Evolutionary conservation across 768 basidiomycete genomes (phyloP), one percentile per base, ranked within the genome.

Genomic region (Mycena vitilis): DNA sequence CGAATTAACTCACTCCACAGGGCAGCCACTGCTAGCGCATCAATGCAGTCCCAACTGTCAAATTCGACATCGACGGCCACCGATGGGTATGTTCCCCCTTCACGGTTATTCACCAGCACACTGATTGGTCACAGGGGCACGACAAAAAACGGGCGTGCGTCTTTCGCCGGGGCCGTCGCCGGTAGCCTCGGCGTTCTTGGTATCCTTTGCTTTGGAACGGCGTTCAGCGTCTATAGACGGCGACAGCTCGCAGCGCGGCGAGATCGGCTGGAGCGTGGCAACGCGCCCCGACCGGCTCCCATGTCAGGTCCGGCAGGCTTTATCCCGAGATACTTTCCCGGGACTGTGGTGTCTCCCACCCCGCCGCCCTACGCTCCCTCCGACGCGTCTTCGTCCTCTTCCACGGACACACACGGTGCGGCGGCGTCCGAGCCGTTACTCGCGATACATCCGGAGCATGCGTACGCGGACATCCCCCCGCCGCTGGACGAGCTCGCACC

Each of bases 261-360:
- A 66, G 84, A 86, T 42, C 81, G 80, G 13, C 75, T 69, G 54
- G 77, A 82, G 60, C 74, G 76, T 45, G 74, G 77, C 16, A 51
- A 18, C 13, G 47, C 52, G 20, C 53, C 63, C 45, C 45, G 59
- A 22, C 49, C 44, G 8, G 37, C 53, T 7, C 73, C 59, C 40
- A 84, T 85, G 82, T 73, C 75, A 23, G 87, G 85, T 13, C 84
- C 86, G 34, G 78, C 76, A 11, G 81, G 84, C 4, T 89, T 89
- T 75, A 76, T 86, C 22, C 86, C 87, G 76, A 84, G 86, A 73
- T 88, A 83, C 76, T 88, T 88, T 84, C 88, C 87, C 34, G 85
- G 84, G 11, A 84, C 85, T 0, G 73, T 80, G 37, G 77, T 84
- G 20, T 78, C 79, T 44, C 68, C 78, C 40, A 81, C 83, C 9